Percentiles rank a stretch among this genome's conserved stretches.
Conservation (phyloP, 169 alveolate species). For the Cryptosporidium sp. region DNA sequence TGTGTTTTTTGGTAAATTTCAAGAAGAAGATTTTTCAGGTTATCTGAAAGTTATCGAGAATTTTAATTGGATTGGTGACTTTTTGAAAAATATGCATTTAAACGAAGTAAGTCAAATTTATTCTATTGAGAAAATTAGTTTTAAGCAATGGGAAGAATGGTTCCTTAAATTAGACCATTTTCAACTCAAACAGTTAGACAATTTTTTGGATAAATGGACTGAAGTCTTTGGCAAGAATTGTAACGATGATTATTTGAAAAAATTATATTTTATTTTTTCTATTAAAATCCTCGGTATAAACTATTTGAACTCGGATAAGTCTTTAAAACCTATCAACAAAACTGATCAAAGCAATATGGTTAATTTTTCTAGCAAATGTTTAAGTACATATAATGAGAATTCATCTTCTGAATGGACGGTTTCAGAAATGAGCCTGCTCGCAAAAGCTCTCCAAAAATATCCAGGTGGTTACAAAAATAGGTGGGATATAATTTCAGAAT, state of each 20-base stretch:
- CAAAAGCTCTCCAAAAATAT: conserved; percentile 89
- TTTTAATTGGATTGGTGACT: conserved; percentile 9
- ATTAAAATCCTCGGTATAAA: conserved; percentile 2
- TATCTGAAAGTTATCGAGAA: conserved; percentile 3
- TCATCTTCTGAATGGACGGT: conserved; percentile 87
- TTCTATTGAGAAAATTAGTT: background rate
- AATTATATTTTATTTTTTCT: conserved; percentile 19
- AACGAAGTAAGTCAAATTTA: background rate
- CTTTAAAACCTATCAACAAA: background rate
- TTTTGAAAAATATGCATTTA: background rate
- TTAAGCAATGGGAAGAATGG: conserved; percentile 71
- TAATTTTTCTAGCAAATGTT: background rate
- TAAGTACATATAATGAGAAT: background rate
- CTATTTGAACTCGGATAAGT: background rate
- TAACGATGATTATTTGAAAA: background rate
- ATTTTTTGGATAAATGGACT: conserved; percentile 39
- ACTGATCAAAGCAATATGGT: background rate
- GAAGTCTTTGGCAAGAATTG: conserved; percentile 8
- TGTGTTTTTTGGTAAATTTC: conserved; percentile 14
- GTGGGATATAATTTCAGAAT: conserved; percentile 91
- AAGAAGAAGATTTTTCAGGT: conserved; percentile 13
- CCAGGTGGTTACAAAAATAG: conserved; percentile 91
- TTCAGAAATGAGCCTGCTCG: conserved; percentile 87
- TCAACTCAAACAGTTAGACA: conserved; percentile 23
- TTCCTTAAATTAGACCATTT: conserved; percentile 11